Evolutionary conservation across 148 eudicot species (phyloP).

Genomic region (Amaranthus cruentus): DNA sequence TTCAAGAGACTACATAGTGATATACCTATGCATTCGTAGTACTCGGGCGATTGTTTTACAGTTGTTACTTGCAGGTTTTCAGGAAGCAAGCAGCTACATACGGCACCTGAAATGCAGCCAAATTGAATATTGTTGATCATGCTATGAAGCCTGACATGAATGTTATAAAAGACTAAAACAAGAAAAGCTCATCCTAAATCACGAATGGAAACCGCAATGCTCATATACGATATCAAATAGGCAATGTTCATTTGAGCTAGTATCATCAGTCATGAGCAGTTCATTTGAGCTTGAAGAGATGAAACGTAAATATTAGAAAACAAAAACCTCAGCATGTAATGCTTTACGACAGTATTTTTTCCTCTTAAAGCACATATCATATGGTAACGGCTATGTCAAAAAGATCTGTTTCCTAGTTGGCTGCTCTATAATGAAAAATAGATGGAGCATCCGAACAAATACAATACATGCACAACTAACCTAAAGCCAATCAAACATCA

Average conservation of each 20-base stretch:
- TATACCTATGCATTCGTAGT: conserved; percentile 48
- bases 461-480: background rate
- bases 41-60: conserved; percentile 68
- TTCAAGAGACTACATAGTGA: no score
- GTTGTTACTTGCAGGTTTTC: conserved; percentile 83
- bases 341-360: no score
- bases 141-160: background rate
- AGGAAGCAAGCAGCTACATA: conserved; percentile 83
- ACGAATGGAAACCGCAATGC: background rate
- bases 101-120: conserved; percentile 46
- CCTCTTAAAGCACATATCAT: no score
- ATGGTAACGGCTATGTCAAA: no score
- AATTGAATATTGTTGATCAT: background rate
- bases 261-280: background rate
- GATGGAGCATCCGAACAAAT: background rate
- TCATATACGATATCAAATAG: background rate
- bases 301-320: no score
- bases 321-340: no score
- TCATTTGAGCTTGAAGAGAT: no score
- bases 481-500: background rate
- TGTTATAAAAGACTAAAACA: background rate
- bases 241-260: background rate
- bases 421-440: no score
- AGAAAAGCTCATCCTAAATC: background rate
- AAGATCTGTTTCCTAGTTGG: no score